Percentiles rank a stretch among this genome's conserved stretches.
These are phyloP conservation scores for Gonium pectorale DNA, from an alignment of 139 green algal genomes.

Conservation along the genomic window DNA sequence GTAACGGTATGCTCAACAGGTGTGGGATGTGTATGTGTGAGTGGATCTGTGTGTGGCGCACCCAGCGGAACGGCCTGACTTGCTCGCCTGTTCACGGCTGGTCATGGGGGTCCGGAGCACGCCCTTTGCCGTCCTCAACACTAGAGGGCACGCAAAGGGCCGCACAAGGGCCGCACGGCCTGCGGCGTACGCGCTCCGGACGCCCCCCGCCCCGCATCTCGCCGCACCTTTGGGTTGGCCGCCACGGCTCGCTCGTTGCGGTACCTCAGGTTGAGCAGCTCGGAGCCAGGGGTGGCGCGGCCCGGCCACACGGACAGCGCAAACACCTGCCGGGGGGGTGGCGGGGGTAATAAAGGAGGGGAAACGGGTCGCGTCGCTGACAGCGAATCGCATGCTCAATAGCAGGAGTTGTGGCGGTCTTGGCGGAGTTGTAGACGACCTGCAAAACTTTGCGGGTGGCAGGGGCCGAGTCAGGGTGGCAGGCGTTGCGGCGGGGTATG, in stretches of 20 bases:
- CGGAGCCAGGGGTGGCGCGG: slow-evolving; percentile 80
- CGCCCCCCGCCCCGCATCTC: background rate
- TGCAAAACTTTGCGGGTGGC: too few relatives aligned
- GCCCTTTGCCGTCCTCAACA: too few relatives aligned
- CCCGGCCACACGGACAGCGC: slow-evolving; percentile 71
- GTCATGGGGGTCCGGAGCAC: too few relatives aligned
- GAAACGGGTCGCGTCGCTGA: background rate
- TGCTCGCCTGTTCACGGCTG: too few relatives aligned
- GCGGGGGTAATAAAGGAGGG: background rate
- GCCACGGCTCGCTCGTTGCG: slow-evolving; percentile 71
- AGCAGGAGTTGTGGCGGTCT: background rate
- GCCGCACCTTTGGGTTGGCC: slow-evolving; percentile 12
- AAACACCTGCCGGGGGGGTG: slow-evolving; percentile 73
- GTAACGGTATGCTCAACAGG: too few relatives aligned
- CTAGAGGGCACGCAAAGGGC: too few relatives aligned
- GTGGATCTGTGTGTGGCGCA: too few relatives aligned
- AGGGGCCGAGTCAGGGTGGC: too few relatives aligned
- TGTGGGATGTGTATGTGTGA: too few relatives aligned
- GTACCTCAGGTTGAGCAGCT: slow-evolving; percentile 92
- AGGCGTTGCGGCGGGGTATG: too few relatives aligned
- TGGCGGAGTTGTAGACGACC: background rate
- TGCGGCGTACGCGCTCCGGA: background rate
- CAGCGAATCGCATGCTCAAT: background rate
- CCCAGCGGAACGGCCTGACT: too few relatives aligned
- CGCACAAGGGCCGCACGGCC: too few relatives aligned